These are phyloP conservation scores for Wallacemonas collosoma DNA, from an alignment of 208 protist genomes.

Conservation along the genomic window DNA sequence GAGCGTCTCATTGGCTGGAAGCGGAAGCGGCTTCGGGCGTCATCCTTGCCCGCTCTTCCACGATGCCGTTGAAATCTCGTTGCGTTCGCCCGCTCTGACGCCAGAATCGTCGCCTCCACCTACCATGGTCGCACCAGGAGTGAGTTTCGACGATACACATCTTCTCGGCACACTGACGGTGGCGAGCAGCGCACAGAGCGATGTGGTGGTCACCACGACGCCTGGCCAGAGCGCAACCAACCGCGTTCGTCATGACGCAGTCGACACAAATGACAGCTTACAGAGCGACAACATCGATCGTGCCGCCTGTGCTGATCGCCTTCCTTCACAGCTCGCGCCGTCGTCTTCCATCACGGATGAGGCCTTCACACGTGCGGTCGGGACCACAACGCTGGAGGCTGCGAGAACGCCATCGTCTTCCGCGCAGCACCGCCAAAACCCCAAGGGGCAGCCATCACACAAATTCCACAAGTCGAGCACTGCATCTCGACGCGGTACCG, in stretches of 20 bases:
- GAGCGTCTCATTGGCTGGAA: background rate
- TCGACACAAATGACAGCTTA: background rate
- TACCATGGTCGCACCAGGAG: background rate
- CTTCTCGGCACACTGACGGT: background rate
- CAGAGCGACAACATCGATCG: background rate
- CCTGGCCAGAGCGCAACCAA: background rate
- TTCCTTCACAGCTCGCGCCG: background rate
- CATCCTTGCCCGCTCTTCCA: background rate
- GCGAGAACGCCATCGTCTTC: too few species aligned
- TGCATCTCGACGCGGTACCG: too few species aligned
- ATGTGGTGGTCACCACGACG: background rate
- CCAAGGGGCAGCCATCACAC: background rate
- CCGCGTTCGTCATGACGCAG: background rate
- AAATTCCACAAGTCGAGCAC: background rate
- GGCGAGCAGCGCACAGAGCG: background rate
- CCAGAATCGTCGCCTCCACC: background rate
- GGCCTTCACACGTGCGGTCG: background rate
- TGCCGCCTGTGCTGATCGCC: background rate
- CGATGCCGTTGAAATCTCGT: slow-evolving; percentile 5
- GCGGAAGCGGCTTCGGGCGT: too few species aligned
- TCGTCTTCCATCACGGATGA: background rate
- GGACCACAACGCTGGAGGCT: too few species aligned
- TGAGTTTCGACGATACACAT: background rate
- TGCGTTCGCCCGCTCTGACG: background rate
- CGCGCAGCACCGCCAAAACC: background rate